Base-by-base conservation (phyloP, 192 early-diverging fungal species). In the Phlyctochytrium bullatum region DNA sequence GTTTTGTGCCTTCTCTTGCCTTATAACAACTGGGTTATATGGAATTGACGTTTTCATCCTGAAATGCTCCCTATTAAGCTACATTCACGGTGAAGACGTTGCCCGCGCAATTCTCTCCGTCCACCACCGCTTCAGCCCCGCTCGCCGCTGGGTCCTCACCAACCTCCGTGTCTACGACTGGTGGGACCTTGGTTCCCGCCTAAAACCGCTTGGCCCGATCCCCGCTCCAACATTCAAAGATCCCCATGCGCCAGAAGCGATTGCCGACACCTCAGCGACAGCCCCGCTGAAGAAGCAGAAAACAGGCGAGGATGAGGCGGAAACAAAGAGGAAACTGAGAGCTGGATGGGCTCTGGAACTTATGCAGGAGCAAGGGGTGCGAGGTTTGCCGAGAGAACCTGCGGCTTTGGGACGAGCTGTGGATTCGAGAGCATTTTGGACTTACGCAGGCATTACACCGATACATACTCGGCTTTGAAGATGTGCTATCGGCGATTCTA, bases 111-210 rank as follows among this genome's bases (percentile, higher is more conserved):
- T 85, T 33, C 16, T 89, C 1, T 78, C 79, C 2, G 73, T 81
- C 1, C 69, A 72, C 57, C 20, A 6, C 40, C 47, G 70, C 1
- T 80, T 75, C 32, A 71, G 62, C 0, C 36, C 66, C 2, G 76
- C 73, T 2, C 53, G 83, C 32, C 66, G 88, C 50, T 89, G 85
- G 85, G 60, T 89, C 29, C 50, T 89, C 10, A 79, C 78, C 4
- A 87, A 89, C 61, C 65, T 73, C 27, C 53, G 69, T 10, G 77
- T 82, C 33, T 84, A 84, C 71, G 84, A 88, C 63, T 89, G 86
- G 86, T 83, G 76, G 78, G 73, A 83, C 54, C 66, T 83, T 51
- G 73, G 67, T 1, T 14, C 59, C 4, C 6, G 23, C 10, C n/a
- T n/a, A n/a, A n/a, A n/a, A n/a, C n/a, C n/a, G n/a, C n/a, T n/a